Conservation (phyloP, 2,329 filamentous ascomycete genomes). For the Amphichorda felina region DNA sequence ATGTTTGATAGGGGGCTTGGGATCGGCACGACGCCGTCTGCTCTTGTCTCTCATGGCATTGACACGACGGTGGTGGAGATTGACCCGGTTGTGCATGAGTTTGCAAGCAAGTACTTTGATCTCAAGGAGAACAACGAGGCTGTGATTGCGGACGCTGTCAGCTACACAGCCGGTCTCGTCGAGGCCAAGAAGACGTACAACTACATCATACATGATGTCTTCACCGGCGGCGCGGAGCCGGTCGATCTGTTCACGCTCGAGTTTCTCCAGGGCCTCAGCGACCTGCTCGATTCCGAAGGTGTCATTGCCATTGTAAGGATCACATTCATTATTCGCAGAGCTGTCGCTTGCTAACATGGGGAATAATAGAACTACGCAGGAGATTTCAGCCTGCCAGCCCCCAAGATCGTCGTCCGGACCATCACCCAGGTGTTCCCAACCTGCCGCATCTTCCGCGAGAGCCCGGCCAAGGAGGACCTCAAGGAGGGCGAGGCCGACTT, state of each 20-base stretch:
- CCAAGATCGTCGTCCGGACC: conserved; percentile 70
- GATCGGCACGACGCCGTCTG: conserved; percentile 82
- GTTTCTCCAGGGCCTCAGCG: conserved; percentile 61
- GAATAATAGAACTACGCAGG: conserved; percentile 76
- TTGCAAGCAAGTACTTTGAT: conserved; percentile 72
- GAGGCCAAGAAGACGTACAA: conserved; percentile 49
- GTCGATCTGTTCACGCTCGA: conserved; percentile 77
- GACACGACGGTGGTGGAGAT: conserved; percentile 92
- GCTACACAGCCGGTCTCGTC: conserved; percentile 43
- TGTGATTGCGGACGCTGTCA: conserved; percentile 72
- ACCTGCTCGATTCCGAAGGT: conserved; percentile 65
- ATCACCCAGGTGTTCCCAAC: conserved; percentile 74
- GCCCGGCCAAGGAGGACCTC: conserved; percentile 35
- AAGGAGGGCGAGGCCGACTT: conserved; percentile 53
- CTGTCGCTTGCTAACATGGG: not conserved
- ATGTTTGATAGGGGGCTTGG: conserved; percentile 59
- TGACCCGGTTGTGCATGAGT: conserved; percentile 78
- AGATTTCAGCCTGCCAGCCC: conserved; percentile 66
- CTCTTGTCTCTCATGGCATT: conserved; percentile 77
- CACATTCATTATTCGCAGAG: not conserved
- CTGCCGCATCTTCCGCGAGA: conserved; percentile 85
- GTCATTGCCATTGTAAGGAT: conserved; percentile 72
- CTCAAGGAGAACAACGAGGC: conserved; percentile 66
- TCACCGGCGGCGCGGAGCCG: conserved; percentile 91
- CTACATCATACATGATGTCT: conserved; percentile 96